Conservation (phyloP, 2,329 filamentous ascomycete genomes). For the Chaetomiaceae sp. region DNA sequence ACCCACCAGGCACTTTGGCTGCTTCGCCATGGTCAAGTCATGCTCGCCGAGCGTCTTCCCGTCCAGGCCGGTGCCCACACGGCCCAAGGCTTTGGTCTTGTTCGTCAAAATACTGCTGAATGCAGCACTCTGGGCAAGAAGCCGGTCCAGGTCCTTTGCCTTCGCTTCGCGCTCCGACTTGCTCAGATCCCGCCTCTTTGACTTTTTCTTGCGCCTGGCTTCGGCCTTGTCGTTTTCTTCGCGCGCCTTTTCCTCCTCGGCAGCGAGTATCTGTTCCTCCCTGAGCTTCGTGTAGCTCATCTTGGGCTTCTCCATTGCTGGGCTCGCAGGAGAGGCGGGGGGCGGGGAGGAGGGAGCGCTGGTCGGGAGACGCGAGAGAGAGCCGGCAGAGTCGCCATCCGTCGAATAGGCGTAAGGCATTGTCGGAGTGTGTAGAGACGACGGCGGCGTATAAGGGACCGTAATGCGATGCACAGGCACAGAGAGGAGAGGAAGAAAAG, state of each 20-base stretch:
- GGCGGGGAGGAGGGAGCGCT: conserved; percentile 39
- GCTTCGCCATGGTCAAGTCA: conserved; percentile 72
- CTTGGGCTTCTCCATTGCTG: conserved; percentile 21
- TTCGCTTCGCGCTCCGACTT: conserved; percentile 53
- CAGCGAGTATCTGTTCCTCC: conserved; percentile 29
- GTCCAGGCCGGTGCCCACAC: conserved; percentile 56
- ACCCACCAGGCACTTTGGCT: conserved; percentile 78
- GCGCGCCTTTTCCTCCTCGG: conserved; percentile 43
- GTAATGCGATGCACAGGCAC: too few relatives aligned
- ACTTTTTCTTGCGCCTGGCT: conserved; percentile 41
- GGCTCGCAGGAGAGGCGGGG: conserved; percentile 14
- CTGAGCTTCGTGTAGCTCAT: conserved; percentile 25
- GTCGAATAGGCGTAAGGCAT: conserved; percentile 11
- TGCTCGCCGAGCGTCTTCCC: conserved; percentile 57
- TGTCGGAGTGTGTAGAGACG: background rate
- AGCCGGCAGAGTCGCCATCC: conserved; percentile 21
- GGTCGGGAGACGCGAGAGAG: conserved; percentile 29
- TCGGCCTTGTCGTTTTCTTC: conserved; percentile 46
- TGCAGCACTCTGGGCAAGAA: conserved; percentile 54
- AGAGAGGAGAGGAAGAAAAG: too few relatives aligned
- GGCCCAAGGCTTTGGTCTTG: conserved; percentile 58
- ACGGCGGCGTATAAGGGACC: too few relatives aligned
- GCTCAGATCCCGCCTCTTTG: conserved; percentile 45
- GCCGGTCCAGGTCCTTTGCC: conserved; percentile 53
- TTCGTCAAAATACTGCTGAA: conserved; percentile 60